Conservation (phyloP, 2,329 filamentous ascomycete species). For the Diaporthe destruens region DNA sequence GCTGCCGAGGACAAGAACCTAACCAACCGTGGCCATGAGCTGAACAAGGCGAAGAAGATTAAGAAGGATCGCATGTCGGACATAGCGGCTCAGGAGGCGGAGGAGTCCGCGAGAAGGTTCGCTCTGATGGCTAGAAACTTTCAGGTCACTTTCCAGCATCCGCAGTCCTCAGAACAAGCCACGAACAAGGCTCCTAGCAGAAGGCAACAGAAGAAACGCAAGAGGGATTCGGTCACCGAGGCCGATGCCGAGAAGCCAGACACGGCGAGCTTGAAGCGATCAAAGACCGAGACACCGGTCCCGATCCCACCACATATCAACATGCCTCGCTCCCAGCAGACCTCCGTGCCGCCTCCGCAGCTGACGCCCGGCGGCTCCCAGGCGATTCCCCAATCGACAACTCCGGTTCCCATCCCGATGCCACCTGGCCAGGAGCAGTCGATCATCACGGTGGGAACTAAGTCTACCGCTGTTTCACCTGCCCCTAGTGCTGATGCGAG, state of each 20-base stretch:
- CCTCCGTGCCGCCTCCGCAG: conserved; percentile 43
- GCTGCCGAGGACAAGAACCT: conserved; percentile 72
- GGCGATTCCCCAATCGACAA: conserved; percentile 48
- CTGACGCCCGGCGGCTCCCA: conserved; percentile 40
- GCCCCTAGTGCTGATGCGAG: conserved; percentile 44
- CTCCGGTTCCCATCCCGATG: conserved; percentile 51
- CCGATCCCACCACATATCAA: conserved; percentile 51
- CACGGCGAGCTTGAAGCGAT: conserved; percentile 49
- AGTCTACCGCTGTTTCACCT: conserved; percentile 47
- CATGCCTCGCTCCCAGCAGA: conserved; percentile 45
- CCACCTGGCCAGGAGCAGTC: conserved; percentile 48
- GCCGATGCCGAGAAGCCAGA: conserved; percentile 48
- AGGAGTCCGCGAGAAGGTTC: conserved; percentile 53
- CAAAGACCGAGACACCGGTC: conserved; percentile 55
- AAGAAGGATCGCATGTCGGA: conserved; percentile 76
- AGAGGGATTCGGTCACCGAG: conserved; percentile 50
- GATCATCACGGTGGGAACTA: conserved; percentile 42
- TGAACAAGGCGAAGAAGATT: conserved; percentile 82
- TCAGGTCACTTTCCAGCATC: conserved; percentile 44
- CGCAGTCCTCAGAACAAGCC: conserved; percentile 37
- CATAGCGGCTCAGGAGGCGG: conserved; percentile 71
- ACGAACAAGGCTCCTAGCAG: conserved; percentile 42
- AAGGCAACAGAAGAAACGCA: conserved; percentile 50
- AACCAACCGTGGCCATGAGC: conserved; percentile 80
- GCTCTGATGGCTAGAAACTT: conserved; percentile 48